Conservation (phyloP, 108 stramenopile genomes). For the Chaetoceros tenuissimus region DNA sequence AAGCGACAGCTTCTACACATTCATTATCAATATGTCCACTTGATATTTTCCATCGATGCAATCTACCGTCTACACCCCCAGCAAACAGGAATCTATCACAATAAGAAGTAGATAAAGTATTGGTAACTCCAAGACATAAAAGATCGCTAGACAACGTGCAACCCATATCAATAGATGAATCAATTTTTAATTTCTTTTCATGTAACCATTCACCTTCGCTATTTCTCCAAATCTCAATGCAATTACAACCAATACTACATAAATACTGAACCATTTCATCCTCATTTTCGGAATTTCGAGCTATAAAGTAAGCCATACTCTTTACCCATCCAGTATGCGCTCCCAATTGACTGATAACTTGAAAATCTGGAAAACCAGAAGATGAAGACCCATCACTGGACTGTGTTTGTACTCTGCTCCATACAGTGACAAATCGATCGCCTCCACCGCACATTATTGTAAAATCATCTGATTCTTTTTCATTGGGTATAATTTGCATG, state of each 20-base stretch:
- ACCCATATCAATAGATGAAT: constrained; percentile 27
- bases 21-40: constrained; percentile 1
- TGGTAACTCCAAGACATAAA: constrained; percentile 26
- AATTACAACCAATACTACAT: constrained; percentile 49
- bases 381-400: constrained; percentile 3
- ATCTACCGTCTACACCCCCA: constrained; percentile 42
- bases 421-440: constrained; percentile 28
- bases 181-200: constrained; percentile 24
- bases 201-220: constrained; percentile 14
- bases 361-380: too few relatives aligned
- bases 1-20: constrained; percentile 8
- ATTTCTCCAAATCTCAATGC: constrained; percentile 38
- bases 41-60: constrained; percentile 29
- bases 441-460: constrained; percentile 28
- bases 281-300: not conserved
- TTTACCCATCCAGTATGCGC: constrained; percentile 57
- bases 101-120: not conserved
- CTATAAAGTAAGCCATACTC: constrained; percentile 14
- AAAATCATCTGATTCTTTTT: not conserved
- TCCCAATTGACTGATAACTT: too few relatives aligned
- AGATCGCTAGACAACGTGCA: constrained; percentile 44
- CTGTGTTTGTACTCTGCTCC: constrained; percentile 4
- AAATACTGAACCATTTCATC: constrained; percentile 4
- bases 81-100: constrained; percentile 19
- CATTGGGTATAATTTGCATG: not conserved